phyloP scores from a whole-genome alignment of 805 yeast genomes.

The Zygosaccharomyces siamensis region DNA sequence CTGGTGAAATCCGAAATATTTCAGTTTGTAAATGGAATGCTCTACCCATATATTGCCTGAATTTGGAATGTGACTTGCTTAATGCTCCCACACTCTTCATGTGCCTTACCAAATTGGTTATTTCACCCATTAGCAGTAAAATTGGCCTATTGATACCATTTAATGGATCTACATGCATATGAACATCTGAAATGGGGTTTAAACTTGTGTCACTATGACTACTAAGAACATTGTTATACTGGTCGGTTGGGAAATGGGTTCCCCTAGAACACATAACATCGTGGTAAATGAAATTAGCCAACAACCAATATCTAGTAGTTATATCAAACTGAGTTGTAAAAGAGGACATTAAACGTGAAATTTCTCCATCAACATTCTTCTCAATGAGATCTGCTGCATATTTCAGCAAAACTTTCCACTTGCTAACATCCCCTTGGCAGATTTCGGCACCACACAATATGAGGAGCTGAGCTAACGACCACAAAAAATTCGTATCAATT shows the following conservation, averaged over 20 bases:
- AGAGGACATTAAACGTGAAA: conserved; percentile 38
- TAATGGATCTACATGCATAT: conserved; percentile 56
- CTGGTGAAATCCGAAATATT: conserved; percentile 15
- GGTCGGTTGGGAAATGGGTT: conserved; percentile 57
- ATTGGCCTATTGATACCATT: conserved; percentile 68
- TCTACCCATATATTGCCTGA: conserved; percentile 15
- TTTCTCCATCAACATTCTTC: conserved; percentile 55
- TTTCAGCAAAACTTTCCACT: conserved; percentile 64
- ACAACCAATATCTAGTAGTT: conserved; percentile 53
- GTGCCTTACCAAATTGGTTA: conserved; percentile 54
- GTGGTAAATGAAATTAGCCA: conserved; percentile 76
- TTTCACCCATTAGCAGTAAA: conserved; percentile 63
- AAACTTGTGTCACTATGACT: conserved; percentile 1
- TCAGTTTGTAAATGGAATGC: conserved; percentile 17
- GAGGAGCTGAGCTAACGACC: conserved; percentile 53
- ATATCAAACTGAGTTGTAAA: conserved; percentile 43
- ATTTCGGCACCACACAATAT: conserved; percentile 76
- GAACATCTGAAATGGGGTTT: conserved; percentile 19
- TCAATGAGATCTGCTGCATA: conserved; percentile 62
- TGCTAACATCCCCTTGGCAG: conserved; percentile 73
- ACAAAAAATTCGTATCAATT: conserved; percentile 13
- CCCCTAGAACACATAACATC: conserved; percentile 67
- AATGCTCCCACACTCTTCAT: conserved; percentile 34
- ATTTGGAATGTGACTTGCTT: conserved; percentile 23
- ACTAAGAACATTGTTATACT: conserved; percentile 51